phyloP scores from a whole-genome alignment of 306 rosid genomes.

The Castanospermum australe region DNA sequence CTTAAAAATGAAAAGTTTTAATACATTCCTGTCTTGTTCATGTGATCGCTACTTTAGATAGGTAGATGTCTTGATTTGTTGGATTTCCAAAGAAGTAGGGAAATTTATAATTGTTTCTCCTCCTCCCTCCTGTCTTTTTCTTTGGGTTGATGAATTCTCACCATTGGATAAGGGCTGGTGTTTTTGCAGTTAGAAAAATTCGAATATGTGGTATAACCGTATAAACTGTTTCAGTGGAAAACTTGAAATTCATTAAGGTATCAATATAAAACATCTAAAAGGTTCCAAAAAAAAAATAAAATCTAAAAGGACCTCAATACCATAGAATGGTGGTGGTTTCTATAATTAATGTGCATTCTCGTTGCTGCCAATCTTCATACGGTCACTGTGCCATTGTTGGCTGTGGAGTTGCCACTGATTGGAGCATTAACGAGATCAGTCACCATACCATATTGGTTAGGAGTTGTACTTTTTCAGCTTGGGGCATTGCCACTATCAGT shows the following conservation, averaged over 20 bases:
- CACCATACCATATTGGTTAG: neutral
- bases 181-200: too few relatives aligned
- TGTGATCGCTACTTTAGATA: neutral
- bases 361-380: neutral
- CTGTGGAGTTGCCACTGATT: neutral
- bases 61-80: constrained; percentile 11
- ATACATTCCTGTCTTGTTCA: neutral
- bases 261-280: neutral
- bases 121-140: neutral
- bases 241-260: neutral
- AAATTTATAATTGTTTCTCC: neutral
- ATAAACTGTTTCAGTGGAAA: neutral
- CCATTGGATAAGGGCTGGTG: neutral
- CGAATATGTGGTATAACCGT: neutral
- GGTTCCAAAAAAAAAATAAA: too few relatives aligned
- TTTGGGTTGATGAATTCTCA: neutral
- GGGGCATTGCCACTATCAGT: neutral
- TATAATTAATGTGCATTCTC: too few relatives aligned
- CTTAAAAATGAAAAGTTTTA: neutral
- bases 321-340: neutral
- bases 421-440: neutral
- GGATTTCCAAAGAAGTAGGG: neutral
- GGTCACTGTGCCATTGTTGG: constrained; percentile 9
- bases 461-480: neutral
- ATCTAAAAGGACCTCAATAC: neutral